phyloP scores from a whole-genome alignment of 495 filamentous ascomycete species.

The Cairneyella variabilis region DNA sequence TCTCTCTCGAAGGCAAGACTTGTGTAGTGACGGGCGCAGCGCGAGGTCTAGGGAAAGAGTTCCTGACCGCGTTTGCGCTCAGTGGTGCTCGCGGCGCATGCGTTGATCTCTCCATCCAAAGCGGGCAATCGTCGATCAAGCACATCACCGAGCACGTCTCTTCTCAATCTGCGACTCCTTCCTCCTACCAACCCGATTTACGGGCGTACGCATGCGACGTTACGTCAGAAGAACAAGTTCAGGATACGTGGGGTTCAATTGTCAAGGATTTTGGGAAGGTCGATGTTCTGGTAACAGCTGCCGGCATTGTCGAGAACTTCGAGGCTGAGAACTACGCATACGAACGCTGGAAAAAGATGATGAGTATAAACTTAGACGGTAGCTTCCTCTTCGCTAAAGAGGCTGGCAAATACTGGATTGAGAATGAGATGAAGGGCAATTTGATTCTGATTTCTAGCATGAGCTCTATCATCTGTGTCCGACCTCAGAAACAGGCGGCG shows the following conservation, averaged over 20 bases:
- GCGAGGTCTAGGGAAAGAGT: slow-evolving; percentile 28
- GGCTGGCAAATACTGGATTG: slow-evolving; percentile 26
- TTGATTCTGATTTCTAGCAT: slow-evolving; percentile 29
- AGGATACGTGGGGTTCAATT: slow-evolving; percentile 23
- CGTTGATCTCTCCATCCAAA: slow-evolving; percentile 23
- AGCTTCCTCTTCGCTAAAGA: slow-evolving; percentile 25
- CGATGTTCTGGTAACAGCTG: slow-evolving; percentile 27
- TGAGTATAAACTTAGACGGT: slow-evolving; percentile 27
- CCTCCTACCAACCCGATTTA: slow-evolving; percentile 14
- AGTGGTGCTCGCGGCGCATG: slow-evolving; percentile 26
- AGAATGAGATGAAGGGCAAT: slow-evolving; percentile 25
- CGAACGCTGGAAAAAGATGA: slow-evolving; percentile 26
- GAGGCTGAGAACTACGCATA: slow-evolving; percentile 25
- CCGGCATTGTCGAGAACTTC: slow-evolving; percentile 24
- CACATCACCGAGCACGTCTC: slow-evolving; percentile 18
- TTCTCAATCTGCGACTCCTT: not conserved
- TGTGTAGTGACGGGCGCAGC: slow-evolving; percentile 29
- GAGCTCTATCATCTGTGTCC: slow-evolving; percentile 21
- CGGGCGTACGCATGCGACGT: slow-evolving; percentile 27
- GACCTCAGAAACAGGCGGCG: slow-evolving; percentile 30
- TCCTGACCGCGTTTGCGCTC: slow-evolving; percentile 28
- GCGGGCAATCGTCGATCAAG: slow-evolving; percentile 15
- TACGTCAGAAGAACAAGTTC: slow-evolving; percentile 22
- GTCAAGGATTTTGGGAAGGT: slow-evolving; percentile 27
- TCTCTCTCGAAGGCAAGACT: slow-evolving; percentile 30